These are phyloP conservation scores for Hyaloscypha bicolor DNA, from an alignment of 495 filamentous ascomycete genomes.

Conservation along the genomic window DNA sequence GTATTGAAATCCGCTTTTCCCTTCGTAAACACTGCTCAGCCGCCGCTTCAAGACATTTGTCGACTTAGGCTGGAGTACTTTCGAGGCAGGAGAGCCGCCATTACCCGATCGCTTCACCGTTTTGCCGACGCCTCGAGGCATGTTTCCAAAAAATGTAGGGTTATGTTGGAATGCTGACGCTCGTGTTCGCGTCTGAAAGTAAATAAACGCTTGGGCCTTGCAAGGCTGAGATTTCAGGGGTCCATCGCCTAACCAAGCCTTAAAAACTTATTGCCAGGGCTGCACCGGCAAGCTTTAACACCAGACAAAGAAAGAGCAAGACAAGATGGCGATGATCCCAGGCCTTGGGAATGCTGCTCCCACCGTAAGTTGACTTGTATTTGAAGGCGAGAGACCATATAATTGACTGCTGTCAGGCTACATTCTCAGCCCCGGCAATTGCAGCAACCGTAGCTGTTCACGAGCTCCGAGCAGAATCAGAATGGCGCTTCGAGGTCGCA, in stretches of 20 bases:
- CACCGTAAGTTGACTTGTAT: slow-evolving; percentile 36
- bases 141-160: not conserved
- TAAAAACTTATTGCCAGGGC: not conserved
- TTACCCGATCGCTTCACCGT: not conserved
- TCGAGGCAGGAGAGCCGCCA: not conserved
- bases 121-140: not conserved
- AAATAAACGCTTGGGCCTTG: not conserved
- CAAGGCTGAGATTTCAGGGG: slow-evolving; percentile 10
- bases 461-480: slow-evolving; percentile 53
- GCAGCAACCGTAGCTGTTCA: slow-evolving; percentile 29
- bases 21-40: not conserved
- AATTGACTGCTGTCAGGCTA: slow-evolving; percentile 29
- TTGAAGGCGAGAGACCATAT: not conserved
- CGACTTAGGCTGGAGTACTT: not conserved
- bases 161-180: not conserved
- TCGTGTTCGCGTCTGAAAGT: not conserved
- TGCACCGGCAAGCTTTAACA: not conserved
- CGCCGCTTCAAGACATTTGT: not conserved
- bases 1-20: not conserved
- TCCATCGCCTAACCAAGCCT: not conserved
- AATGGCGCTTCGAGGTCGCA: slow-evolving; percentile 93
- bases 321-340: slow-evolving; percentile 46
- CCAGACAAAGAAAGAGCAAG: not conserved
- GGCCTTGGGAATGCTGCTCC: slow-evolving; percentile 52
- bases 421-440: slow-evolving; percentile 30